Percentiles rank a stretch among this genome's conserved stretches.
Evolutionary conservation across 169 alveolate genomes (phyloP).

Genomic region (Theileria parva): DNA sequence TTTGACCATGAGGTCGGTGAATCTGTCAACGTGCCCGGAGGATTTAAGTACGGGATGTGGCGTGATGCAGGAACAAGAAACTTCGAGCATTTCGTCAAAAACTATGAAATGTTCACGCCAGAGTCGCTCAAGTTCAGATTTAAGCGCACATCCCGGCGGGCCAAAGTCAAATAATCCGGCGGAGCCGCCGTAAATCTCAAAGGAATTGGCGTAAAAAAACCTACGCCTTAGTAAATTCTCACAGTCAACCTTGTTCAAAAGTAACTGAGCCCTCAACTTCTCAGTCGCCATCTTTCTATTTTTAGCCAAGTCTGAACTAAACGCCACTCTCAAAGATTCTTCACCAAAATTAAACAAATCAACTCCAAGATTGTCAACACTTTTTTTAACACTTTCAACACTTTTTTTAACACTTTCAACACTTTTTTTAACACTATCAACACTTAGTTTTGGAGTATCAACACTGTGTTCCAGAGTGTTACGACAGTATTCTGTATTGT

Average conservation of each 20-base stretch:
- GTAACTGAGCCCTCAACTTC: constrained; percentile 35
- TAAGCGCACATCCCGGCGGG: constrained; percentile 95
- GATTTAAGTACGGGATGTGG: constrained; percentile 93
- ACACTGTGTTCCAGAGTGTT: too few species aligned
- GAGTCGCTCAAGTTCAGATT: constrained; percentile 88
- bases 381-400: too few species aligned
- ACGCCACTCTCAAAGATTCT: too few species aligned
- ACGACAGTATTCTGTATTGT: too few species aligned
- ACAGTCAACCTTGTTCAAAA: constrained; percentile 62
- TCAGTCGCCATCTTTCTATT: constrained; percentile 31
- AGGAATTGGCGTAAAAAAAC: constrained; percentile 90
- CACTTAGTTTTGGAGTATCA: too few species aligned
- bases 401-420: too few species aligned
- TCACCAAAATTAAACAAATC: too few species aligned
- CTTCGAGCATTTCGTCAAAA: constrained; percentile 96
- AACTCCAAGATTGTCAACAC: too few species aligned
- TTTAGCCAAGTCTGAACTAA: too few species aligned
- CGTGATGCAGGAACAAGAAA: constrained; percentile 86
- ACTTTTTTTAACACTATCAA: too few species aligned
- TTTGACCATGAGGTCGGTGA: constrained; percentile 95
- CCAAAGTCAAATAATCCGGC: constrained; percentile 97
- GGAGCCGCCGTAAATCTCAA: constrained; percentile 94
- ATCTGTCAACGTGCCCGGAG: constrained; percentile 96
- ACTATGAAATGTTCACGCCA: constrained; percentile 97
- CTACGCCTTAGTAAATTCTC: constrained; percentile 91